phyloP scores from a whole-genome alignment of 495 filamentous ascomycete species.

The Lophiostoma macrostomum region DNA sequence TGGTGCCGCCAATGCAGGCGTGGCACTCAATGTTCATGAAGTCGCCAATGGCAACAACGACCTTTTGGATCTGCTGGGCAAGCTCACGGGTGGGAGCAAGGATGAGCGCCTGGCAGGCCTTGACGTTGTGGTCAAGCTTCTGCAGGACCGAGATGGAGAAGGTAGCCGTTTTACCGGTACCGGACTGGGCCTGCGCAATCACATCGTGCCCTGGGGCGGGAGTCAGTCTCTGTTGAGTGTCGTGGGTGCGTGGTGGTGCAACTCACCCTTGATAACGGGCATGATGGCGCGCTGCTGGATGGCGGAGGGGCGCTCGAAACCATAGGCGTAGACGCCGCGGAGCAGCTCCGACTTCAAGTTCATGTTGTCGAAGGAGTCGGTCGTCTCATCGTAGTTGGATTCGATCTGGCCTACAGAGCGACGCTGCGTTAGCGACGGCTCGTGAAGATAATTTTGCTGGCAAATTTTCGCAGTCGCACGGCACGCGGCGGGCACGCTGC shows the following conservation, averaged over 20 bases:
- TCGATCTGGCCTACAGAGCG: conserved; percentile 81
- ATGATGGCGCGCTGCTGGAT: conserved; percentile 99
- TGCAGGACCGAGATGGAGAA: conserved; percentile 98
- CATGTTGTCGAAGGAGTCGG: conserved; percentile 98
- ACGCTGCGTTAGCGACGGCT: conserved; percentile 24
- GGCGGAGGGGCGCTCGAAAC: conserved; percentile 98
- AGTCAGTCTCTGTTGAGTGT: conserved; percentile 26
- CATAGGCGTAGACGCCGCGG: conserved; percentile 98
- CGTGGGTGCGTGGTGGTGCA: background rate
- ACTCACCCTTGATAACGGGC: conserved; percentile 98
- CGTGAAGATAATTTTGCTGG: too few relatives aligned
- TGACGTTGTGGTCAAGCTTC: conserved; percentile 91
- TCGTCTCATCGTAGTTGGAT: conserved; percentile 99
- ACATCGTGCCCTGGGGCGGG: conserved; percentile 80
- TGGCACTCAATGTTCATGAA: conserved; percentile 99
- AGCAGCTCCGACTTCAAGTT: conserved; percentile 93
- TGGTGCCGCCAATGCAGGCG: conserved; percentile 98
- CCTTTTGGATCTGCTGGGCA: conserved; percentile 98
- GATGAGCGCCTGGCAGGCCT: conserved; percentile 91
- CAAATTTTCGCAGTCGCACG: conserved; percentile 26
- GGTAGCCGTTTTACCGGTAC: conserved; percentile 98
- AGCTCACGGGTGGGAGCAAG: conserved; percentile 96
- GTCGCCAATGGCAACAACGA: conserved; percentile 96
- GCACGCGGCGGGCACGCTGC: background rate
- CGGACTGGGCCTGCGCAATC: conserved; percentile 98